Evolutionary conservation across 116 monocot genomes (phyloP).

Genomic region (Trichopus zeylanicus): DNA sequence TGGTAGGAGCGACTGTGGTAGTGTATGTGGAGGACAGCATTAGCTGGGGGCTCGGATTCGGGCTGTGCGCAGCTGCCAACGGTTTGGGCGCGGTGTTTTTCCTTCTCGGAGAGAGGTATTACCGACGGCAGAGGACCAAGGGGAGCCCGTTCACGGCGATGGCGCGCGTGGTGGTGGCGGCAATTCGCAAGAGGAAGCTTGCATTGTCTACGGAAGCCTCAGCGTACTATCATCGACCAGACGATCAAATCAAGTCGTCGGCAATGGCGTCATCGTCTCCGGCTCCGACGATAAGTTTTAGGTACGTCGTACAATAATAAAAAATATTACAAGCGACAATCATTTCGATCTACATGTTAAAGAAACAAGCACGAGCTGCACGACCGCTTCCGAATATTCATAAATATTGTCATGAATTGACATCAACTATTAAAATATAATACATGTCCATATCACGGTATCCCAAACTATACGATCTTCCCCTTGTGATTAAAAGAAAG

Average conservation of each 20-base stretch:
- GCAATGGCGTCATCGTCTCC: neutral
- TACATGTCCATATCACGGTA: too few relatives aligned
- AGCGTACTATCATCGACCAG: constrained; percentile 4
- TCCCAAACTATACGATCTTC: too few relatives aligned
- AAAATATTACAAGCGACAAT: too few relatives aligned
- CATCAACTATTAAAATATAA: too few relatives aligned
- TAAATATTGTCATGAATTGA: too few relatives aligned
- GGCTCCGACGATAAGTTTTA: constrained; percentile 13
- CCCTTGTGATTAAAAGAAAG: too few relatives aligned
- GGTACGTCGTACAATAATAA: too few relatives aligned
- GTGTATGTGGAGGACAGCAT: constrained; percentile 46
- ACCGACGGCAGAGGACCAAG: constrained; percentile 3
- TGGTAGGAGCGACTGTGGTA: constrained; percentile 26
- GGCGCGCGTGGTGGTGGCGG: constrained; percentile 30
- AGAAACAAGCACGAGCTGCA: too few relatives aligned
- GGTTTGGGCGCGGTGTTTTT: constrained; percentile 5
- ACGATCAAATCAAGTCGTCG: too few relatives aligned
- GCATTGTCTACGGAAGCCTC: neutral
- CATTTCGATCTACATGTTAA: too few relatives aligned
- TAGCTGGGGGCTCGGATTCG: constrained; percentile 41
- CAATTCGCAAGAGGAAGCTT: constrained; percentile 18
- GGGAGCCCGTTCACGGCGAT: constrained; percentile 40
- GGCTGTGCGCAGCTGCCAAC: constrained; percentile 10
- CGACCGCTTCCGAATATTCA: too few relatives aligned
- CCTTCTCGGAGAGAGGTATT: constrained; percentile 18